A percentile compares a stretch with the other conserved stretches of the same genome.
phyloP scores from a whole-genome alignment of 1,284 basidiomycete genomes.

The Leccinum pachyderme region DNA sequence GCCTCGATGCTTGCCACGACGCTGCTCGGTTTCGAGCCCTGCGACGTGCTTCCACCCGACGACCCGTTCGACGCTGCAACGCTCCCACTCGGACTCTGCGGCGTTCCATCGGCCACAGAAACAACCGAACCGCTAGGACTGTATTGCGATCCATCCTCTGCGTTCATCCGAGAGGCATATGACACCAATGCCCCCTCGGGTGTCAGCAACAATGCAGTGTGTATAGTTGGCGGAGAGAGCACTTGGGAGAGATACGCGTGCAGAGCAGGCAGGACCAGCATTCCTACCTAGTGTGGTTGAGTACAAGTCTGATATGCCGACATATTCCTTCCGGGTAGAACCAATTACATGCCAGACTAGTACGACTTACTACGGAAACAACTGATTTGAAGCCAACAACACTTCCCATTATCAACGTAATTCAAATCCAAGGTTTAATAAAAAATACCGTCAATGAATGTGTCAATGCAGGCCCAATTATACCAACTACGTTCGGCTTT shows the following conservation, averaged over 20 bases:
- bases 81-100: conserved; percentile 16
- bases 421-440: conserved; percentile 8
- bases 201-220: conserved; percentile 31
- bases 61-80: conserved; percentile 16
- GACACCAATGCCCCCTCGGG: conserved; percentile 35
- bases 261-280: conserved; percentile 31
- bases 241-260: conserved; percentile 30
- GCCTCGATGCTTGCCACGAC: conserved; percentile 10
- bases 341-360: conserved; percentile 21
- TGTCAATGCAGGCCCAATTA: neutral
- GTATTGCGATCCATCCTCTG: conserved; percentile 12
- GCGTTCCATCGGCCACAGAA: conserved; percentile 4
- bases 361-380: conserved; percentile 23
- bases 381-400: conserved; percentile 8
- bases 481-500: conserved; percentile 6
- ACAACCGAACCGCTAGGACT: conserved; percentile 7
- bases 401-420: conserved; percentile 1
- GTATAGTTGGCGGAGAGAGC: conserved; percentile 31
- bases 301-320: conserved; percentile 2
- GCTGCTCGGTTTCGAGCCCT: conserved; percentile 36
- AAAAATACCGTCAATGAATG: conserved; percentile 4
- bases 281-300: conserved; percentile 14
- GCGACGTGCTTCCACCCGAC: conserved; percentile 25
- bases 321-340: conserved; percentile 7
- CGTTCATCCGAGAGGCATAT: conserved; percentile 25